Conservation (phyloP, 1,284 basidiomycete genomes). For the Puccinia triticina region DNA sequence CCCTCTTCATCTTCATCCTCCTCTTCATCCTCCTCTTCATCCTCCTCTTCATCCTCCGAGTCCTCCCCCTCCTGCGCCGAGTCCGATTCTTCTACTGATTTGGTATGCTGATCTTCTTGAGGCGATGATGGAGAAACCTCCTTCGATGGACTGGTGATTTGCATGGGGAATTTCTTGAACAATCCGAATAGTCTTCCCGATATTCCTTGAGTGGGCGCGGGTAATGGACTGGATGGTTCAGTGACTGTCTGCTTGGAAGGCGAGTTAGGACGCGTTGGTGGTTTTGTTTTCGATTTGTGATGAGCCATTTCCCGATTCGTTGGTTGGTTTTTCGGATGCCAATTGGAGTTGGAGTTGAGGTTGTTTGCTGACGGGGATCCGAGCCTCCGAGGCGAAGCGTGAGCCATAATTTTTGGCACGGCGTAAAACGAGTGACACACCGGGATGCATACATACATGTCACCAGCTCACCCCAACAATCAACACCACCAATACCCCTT, state of each 20-base stretch:
- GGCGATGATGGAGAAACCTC: not conserved
- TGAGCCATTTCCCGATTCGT: conserved; percentile 11
- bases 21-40: too few relatives aligned
- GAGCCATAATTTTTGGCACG: too few relatives aligned
- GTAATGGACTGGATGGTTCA: not conserved
- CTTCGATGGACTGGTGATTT: conserved; percentile 30
- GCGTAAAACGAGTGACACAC: too few relatives aligned
- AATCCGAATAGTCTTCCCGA: conserved; percentile 41
- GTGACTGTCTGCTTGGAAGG: not conserved
- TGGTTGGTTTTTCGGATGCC: not conserved
- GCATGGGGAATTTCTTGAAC: conserved; percentile 40
- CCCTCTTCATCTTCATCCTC: not conserved
- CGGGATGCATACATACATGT: too few relatives aligned
- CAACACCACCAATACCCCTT: too few relatives aligned
- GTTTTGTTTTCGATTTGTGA: not conserved
- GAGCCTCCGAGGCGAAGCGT: too few relatives aligned
- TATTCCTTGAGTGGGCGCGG: conserved; percentile 18
- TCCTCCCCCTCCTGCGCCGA: not conserved
- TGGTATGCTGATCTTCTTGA: not conserved
- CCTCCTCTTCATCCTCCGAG: conserved; percentile 3
- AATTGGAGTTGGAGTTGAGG: too few relatives aligned
- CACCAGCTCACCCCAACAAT: too few relatives aligned
- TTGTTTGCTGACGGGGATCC: too few relatives aligned
- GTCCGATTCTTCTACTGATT: not conserved
- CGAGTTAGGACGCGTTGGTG: not conserved